These are phyloP conservation scores for Leishmania guyanensis DNA, from an alignment of 208 protist species.

Conservation along the genomic window DNA sequence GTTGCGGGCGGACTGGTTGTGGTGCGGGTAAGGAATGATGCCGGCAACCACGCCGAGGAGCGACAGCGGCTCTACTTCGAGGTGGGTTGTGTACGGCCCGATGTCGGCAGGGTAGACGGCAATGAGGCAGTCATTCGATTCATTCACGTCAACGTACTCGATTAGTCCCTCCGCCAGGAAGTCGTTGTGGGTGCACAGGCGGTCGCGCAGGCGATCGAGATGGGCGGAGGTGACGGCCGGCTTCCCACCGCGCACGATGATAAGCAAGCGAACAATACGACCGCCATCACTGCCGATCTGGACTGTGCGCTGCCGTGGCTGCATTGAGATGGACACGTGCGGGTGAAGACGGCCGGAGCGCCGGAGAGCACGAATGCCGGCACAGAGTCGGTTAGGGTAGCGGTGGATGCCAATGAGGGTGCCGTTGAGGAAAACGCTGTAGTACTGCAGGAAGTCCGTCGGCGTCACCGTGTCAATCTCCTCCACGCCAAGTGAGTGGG, in stretches of 20 bases:
- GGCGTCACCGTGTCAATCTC: conserved; percentile 80
- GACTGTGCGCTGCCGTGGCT: conserved; percentile 77
- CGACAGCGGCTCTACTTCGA: conserved; percentile 93
- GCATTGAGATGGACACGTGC: conserved; percentile 84
- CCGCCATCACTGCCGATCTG: conserved; percentile 89
- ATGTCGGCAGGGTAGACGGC: conserved; percentile 94
- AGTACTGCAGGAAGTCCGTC: conserved; percentile 68
- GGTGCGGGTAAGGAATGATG: conserved; percentile 99
- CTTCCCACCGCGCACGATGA: conserved; percentile 65
- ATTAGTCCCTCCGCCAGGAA: conserved; percentile 94
- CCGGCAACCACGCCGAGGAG: conserved; percentile 93
- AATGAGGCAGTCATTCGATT: conserved; percentile 98
- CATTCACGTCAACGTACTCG: conserved; percentile 99
- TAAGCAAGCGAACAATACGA: conserved; percentile 79
- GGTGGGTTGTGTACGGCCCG: conserved; percentile 87
- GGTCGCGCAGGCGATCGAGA: conserved; percentile 56
- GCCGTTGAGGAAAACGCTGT: conserved; percentile 87
- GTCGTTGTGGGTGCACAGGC: conserved; percentile 80
- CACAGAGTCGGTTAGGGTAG: conserved; percentile 78
- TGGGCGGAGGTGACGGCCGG: conserved; percentile 65
- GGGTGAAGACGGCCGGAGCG: conserved; percentile 81
- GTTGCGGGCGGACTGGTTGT: conserved; percentile 99
- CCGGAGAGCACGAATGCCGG: conserved; percentile 71
- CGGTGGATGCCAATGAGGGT: conserved; percentile 87
- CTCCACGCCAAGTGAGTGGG: conserved; percentile 82